A percentile compares a stretch with the other conserved stretches of the same genome.
Evolutionary conservation across 257 asterid genomes (phyloP).

Genomic region (Prunella vulgaris): DNA sequence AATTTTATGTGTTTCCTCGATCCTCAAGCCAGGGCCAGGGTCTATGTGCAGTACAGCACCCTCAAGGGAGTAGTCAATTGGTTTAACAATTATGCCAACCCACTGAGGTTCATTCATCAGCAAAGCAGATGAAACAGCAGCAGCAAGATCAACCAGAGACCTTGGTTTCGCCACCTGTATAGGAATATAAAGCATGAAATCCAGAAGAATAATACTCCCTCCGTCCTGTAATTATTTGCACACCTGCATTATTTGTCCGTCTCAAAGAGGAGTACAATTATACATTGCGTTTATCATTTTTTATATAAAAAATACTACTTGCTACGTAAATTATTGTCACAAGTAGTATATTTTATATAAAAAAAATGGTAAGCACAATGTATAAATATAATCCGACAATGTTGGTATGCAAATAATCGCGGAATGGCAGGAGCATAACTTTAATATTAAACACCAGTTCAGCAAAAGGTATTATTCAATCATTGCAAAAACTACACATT

Average conservation of each 20-base stretch:
- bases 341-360: no score
- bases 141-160: conserved; percentile 88
- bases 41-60: conserved; percentile 90
- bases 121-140: conserved; percentile 95
- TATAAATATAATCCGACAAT: no score
- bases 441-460: conserved; percentile 10
- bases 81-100: conserved; percentile 85
- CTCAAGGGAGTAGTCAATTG: conserved; percentile 74
- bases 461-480: conserved; percentile 15
- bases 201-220: no score
- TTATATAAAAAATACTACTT: no score
- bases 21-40: conserved; percentile 93
- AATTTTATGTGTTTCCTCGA: conserved; percentile 58
- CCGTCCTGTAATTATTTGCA: no score
- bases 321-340: no score
- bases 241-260: no score
- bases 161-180: conserved; percentile 86
- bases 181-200: conserved; percentile 15
- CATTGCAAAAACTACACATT: conserved; percentile 3
- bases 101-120: conserved; percentile 92
- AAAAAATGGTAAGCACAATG: no score
- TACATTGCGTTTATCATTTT: no score
- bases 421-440: no score
- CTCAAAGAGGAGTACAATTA: no score
- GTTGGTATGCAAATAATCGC: no score